These are phyloP conservation scores for Crucibulum laeve DNA, from an alignment of 768 basidiomycete species.

Conservation along the genomic window DNA sequence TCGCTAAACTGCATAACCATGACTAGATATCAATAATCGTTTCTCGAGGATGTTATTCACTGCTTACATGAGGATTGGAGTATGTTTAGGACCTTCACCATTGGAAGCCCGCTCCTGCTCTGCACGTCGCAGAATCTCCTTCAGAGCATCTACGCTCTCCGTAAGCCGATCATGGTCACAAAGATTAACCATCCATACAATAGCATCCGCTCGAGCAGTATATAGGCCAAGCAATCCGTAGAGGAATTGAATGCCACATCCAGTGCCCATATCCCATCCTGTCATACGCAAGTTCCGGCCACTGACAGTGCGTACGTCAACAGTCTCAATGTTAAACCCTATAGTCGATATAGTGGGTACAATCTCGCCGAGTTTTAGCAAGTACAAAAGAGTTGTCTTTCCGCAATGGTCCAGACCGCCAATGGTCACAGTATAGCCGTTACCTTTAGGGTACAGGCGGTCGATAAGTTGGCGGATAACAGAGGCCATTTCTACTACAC, in stretches of 20 bases:
- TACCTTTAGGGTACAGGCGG: conserved; percentile 18
- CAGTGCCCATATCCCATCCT: conserved; percentile 60
- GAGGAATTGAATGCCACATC: conserved; percentile 40
- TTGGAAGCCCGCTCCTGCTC: conserved; percentile 7
- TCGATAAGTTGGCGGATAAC: conserved; percentile 23
- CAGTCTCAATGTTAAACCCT: conserved; percentile 59
- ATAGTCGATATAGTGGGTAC: conserved; percentile 35
- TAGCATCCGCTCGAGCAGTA: conserved; percentile 35
- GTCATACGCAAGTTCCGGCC: conserved; percentile 40
- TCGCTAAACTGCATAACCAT: conserved; percentile 38
- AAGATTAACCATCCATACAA: conserved; percentile 66
- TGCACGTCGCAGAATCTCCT: conserved; percentile 26
- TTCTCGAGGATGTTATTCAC: neutral
- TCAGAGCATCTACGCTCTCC: conserved; percentile 49
- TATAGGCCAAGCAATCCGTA: conserved; percentile 22
- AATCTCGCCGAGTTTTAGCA: conserved; percentile 33
- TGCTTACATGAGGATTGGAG: conserved; percentile 3
- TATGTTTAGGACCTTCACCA: conserved; percentile 29
- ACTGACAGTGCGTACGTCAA: conserved; percentile 20
- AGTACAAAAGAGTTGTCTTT: conserved; percentile 44
- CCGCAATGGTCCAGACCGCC: conserved; percentile 35
- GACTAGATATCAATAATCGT: neutral
- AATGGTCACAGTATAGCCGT: conserved; percentile 18
- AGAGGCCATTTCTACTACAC: too few relatives aligned
- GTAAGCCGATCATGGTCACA: conserved; percentile 42